Evolutionary conservation across 1,284 basidiomycete genomes (phyloP), one percentile per base, ranked within the genome.

Genomic region (Sanghuangporus baumii): DNA sequence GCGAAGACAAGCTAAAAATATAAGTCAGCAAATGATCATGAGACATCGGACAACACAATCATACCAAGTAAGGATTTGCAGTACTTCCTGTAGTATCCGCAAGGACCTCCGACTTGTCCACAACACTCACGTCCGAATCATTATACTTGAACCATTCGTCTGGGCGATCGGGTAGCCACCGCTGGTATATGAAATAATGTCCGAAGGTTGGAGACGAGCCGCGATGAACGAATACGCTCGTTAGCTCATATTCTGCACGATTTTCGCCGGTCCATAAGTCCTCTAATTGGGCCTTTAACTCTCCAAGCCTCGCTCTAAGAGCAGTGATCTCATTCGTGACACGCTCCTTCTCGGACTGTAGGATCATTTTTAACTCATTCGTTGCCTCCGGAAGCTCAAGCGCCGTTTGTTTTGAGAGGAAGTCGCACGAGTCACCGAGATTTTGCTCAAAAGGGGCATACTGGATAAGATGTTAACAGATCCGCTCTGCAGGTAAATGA

Each of bases 131-230:
- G 62, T 83, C 85, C 48, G 92, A 91, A 72, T 96, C 94, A 72
- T 96, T 96, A 77, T 95, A 97, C 75, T 96, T 97, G 82, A 95
- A 94, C 93, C 94, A 97, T 55, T 85, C 81, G 64, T 95, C 87
- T 6, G 87, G 85, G 16, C 85, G 75, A 36, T 84, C 80, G 0
- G 92, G 92, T 23, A 94, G 77, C 71, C 93, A 82, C 50, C 93
- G 83, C 63, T 92, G 91, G 71, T 93, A 93, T 75, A 95, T 91
- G 77, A 91, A 94, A 73, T 94, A 93, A 74, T 95, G 90, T 34
- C 93, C 93, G 77, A 87, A 93, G 4, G 86, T 88, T 0, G 90
- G 87, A 20, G 89, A 88, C 16, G 85, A 83, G 48, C 94, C 95
- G 46, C 96, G 89, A 75, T 99, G 96, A 69, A 98, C 93, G 76